Evolutionary conservation across 371 early-diverging fungal species (phyloP), one percentile per base, ranked within the genome.

Genomic region (Mortierella sp.): DNA sequence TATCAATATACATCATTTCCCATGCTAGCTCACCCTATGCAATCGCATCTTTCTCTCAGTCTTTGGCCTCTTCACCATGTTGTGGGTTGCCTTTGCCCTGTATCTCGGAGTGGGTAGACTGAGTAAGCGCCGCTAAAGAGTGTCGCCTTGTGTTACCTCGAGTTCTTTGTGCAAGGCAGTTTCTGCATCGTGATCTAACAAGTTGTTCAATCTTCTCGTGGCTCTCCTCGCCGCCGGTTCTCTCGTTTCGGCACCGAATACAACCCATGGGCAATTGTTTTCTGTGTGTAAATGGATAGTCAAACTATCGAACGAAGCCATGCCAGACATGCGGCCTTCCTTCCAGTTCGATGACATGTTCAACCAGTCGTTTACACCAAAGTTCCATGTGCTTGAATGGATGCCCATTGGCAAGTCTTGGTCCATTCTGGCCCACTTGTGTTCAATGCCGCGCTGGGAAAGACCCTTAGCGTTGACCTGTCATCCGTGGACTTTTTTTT

Each of bases 331-430:
- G 78, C 48, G 71, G 1, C 78, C 70, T 3, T 59, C 63, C 21
- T 80, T 83, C 31, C 83, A 82, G 49, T 80, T 88, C 31, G 80
- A 84, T 31, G 87, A 88, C 55, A 67, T 88, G 28, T 86, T 82
- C 64, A 88, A 86, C 30, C 23, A 48, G n/a, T 82, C 84, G 0
- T 88, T 86, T 61, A 18, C 64, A 9, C 83, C 84, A 21, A 79
- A 68, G 62, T 54, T 66, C 38, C 81, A 80, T 14, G 42, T 61
- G 3, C 56, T 88, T 12, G 82, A 72, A 0, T 88, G 88, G 88
- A 82, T 83, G 42, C 78, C 83, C 26, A 81, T 83, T 72, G 84
- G 85, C 63, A 80, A 81, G 38, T 2, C 14, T 4, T 3, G 16
- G 45, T n/a, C 14, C 16, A 14, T 43, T 43, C 18, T 38, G 39